Conservation (phyloP, 108 stramenopile genomes). For the Cyclotella atomus region DNA sequence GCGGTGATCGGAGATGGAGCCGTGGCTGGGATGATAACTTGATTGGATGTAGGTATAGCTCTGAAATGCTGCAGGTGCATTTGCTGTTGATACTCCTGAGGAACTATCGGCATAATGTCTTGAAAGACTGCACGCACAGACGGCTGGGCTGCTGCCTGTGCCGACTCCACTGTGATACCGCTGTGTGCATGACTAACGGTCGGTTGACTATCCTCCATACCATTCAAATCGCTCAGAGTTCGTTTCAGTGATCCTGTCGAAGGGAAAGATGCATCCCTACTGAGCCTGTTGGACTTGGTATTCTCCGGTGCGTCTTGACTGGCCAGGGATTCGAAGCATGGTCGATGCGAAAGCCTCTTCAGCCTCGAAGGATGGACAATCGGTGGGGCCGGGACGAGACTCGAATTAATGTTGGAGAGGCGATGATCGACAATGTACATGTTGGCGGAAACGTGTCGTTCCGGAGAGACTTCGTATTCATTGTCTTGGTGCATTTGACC, state of each 20-base stretch:
- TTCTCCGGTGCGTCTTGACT: constrained; percentile 27
- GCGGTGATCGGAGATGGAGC: background rate
- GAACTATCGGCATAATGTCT: constrained; percentile 46
- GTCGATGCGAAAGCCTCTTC: constrained; percentile 73
- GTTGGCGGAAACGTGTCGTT: constrained; percentile 80
- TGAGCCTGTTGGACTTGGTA: constrained; percentile 30
- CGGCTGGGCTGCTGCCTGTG: constrained; percentile 50
- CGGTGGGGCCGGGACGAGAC: constrained; percentile 18
- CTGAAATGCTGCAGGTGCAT: background rate
- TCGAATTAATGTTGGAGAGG: constrained; percentile 55
- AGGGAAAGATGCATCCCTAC: constrained; percentile 55
- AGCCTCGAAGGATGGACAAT: constrained; percentile 52
- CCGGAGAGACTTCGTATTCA: constrained; percentile 45
- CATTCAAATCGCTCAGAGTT: constrained; percentile 56
- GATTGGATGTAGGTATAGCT: constrained; percentile 6
- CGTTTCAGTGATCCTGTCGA: constrained; percentile 82
- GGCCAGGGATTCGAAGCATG: constrained; percentile 84
- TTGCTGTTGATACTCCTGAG: constrained; percentile 11
- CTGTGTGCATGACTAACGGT: background rate
- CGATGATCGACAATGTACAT: constrained; percentile 83
- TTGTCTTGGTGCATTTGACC: background rate
- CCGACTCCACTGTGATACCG: constrained; percentile 45
- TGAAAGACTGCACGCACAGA: constrained; percentile 30
- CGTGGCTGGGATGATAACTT: background rate
- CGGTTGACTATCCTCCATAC: constrained; percentile 15